Percentiles rank a stretch among this genome's conserved stretches.
phyloP scores from a whole-genome alignment of 2,329 filamentous ascomycete species.

The Pseudocercospora musae region DNA sequence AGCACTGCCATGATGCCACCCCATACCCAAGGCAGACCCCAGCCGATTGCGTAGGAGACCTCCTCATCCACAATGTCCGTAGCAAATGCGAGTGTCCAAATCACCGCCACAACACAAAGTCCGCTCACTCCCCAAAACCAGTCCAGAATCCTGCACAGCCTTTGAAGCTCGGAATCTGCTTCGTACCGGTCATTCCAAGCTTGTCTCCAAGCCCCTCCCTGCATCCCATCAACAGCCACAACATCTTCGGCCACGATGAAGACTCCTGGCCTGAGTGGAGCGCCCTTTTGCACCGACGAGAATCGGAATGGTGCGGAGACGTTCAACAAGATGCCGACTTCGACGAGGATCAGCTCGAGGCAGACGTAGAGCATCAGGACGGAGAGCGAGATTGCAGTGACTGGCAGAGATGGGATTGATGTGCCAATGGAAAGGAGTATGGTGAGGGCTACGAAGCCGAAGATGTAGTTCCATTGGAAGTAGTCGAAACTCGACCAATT shows the following conservation, averaged over 20 bases:
- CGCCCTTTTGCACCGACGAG: not conserved
- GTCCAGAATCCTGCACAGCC: not conserved
- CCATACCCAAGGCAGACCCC: not conserved
- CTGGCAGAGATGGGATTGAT: not conserved
- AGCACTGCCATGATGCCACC: not conserved
- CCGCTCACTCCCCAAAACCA: not conserved
- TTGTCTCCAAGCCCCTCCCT: slow-evolving; percentile 7
- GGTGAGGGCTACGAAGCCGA: not conserved
- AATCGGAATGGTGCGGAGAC: not conserved
- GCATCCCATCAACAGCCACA: not conserved
- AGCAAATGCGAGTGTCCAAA: not conserved
- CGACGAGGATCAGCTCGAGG: not conserved
- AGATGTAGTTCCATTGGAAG: not conserved
- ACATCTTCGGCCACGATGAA: not conserved
- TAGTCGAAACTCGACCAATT: not conserved
- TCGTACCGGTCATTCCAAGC: not conserved
- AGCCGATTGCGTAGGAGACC: not conserved
- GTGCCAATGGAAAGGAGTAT: not conserved
- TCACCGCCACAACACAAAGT: not conserved
- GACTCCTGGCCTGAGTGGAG: not conserved
- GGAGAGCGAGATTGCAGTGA: not conserved
- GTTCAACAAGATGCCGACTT: not conserved
- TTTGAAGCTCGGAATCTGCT: not conserved
- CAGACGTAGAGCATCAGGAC: not conserved
- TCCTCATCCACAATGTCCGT: not conserved